phyloP scores from a whole-genome alignment of 2,329 filamentous ascomycete species.

The Dactylellina drechsleri region DNA sequence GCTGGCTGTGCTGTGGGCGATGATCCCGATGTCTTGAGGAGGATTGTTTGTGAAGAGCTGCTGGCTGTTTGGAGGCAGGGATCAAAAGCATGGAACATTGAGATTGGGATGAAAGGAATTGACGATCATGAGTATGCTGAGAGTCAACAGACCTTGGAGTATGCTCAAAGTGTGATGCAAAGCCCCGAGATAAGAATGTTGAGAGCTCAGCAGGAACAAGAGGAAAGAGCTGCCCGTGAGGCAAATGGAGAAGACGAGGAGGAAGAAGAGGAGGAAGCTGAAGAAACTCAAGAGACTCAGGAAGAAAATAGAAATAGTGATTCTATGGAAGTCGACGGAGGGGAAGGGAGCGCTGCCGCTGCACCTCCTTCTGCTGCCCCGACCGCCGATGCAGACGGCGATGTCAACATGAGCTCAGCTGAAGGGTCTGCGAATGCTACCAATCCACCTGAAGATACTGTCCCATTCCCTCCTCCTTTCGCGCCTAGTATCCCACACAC shows the following conservation, averaged over 20 bases:
- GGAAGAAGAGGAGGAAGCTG: conserved; percentile 59
- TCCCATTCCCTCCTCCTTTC: conserved; percentile 65
- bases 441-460: conserved; percentile 63
- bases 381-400: conserved; percentile 64
- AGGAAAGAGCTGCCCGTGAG: conserved; percentile 55
- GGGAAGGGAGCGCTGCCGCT: conserved; percentile 59
- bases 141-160: conserved; percentile 51
- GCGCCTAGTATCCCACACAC: conserved; percentile 78
- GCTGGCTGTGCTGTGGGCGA: conserved; percentile 84
- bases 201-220: conserved; percentile 58
- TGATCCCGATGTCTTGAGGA: conserved; percentile 80
- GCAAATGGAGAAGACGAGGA: conserved; percentile 54
- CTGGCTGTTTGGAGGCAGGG: conserved; percentile 87
- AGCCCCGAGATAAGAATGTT: conserved; percentile 61
- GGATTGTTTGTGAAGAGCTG: conserved; percentile 88
- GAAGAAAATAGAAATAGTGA: conserved; percentile 60
- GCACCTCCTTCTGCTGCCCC: conserved; percentile 59
- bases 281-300: conserved; percentile 60
- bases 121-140: conserved; percentile 74
- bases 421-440: conserved; percentile 56
- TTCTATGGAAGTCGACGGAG: conserved; percentile 61
- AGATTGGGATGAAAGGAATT: conserved; percentile 79
- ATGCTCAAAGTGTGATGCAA: conserved; percentile 56
- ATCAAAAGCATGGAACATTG: conserved; percentile 81
- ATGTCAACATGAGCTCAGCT: conserved; percentile 64